Evolutionary conservation across 2,329 filamentous ascomycete genomes (phyloP).

Genomic region (Diaporthe capsici): DNA sequence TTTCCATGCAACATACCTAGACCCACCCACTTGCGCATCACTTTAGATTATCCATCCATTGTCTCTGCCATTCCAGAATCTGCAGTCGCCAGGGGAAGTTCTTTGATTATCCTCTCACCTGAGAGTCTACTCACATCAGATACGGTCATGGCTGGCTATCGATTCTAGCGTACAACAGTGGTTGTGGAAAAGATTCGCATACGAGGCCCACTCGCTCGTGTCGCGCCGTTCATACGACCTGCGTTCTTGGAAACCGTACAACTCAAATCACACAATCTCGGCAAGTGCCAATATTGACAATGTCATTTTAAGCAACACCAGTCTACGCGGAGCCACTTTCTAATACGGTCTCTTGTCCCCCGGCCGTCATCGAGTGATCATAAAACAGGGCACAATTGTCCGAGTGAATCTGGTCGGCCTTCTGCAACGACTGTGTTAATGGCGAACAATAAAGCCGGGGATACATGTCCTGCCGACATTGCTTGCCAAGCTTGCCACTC

Average conservation of each 20-base stretch:
- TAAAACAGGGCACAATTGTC: not conserved
- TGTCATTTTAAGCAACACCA: not conserved
- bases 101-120: not conserved
- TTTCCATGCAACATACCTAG: not conserved
- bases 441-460: not conserved
- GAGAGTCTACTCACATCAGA: not conserved
- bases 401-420: not conserved
- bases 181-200: constrained; percentile 1
- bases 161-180: not conserved
- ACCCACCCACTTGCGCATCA: constrained; percentile 13
- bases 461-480: no score
- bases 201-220: not conserved
- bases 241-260: not conserved
- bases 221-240: not conserved
- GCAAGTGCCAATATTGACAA: constrained; percentile 6
- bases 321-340: not conserved
- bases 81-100: not conserved
- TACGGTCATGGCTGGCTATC: not conserved
- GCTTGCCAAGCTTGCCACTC: no score
- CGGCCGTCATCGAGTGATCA: not conserved
- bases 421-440: not conserved
- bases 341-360: not conserved
- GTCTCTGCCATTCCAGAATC: constrained; percentile 6
- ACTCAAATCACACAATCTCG: constrained; percentile 14
- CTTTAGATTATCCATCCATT: constrained; percentile 14